These are phyloP conservation scores for Yamadazyma jaroonii DNA, from an alignment of 1,139 yeast species.

Conservation along the genomic window DNA sequence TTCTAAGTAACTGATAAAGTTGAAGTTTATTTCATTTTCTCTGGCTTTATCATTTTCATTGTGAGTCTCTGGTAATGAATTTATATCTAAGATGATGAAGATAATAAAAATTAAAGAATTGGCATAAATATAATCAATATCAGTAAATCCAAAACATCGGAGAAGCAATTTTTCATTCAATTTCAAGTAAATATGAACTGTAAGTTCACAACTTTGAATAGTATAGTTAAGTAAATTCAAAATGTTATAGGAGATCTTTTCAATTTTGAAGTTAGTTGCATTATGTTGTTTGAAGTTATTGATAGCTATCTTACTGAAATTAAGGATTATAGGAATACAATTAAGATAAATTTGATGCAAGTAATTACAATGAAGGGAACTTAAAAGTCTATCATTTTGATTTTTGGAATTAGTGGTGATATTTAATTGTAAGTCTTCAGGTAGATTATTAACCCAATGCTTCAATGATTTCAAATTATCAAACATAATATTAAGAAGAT, in stretches of 20 bases:
- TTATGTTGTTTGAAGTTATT: constrained; percentile 9
- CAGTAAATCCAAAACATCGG: constrained; percentile 26
- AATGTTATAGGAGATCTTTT: constrained; percentile 20
- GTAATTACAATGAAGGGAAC: constrained; percentile 28
- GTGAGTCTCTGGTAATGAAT: constrained; percentile 3
- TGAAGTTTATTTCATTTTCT: constrained; percentile 8
- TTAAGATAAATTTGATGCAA: constrained; percentile 28
- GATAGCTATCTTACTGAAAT: constrained; percentile 21
- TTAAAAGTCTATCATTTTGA: constrained; percentile 18
- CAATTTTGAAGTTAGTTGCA: constrained; percentile 2
- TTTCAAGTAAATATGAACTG: constrained; percentile 23
- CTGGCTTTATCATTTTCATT: neutral
- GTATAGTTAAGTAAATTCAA: constrained; percentile 18
- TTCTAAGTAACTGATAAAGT: constrained; percentile 21
- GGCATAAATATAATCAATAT: constrained; percentile 25
- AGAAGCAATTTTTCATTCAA: constrained; percentile 18
- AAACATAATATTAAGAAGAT: constrained; percentile 18
- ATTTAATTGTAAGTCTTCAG: constrained; percentile 17
- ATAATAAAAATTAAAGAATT: constrained; percentile 23
- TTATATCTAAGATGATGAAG: constrained; percentile 18
- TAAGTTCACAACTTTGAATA: constrained; percentile 23
- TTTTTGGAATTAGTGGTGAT: constrained; percentile 6
- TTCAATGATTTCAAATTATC: constrained; percentile 18
- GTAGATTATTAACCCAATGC: constrained; percentile 22
- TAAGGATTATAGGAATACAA: constrained; percentile 25